Conservation (phyloP, 495 filamentous ascomycete genomes). For the Penicillium mononematosum region DNA sequence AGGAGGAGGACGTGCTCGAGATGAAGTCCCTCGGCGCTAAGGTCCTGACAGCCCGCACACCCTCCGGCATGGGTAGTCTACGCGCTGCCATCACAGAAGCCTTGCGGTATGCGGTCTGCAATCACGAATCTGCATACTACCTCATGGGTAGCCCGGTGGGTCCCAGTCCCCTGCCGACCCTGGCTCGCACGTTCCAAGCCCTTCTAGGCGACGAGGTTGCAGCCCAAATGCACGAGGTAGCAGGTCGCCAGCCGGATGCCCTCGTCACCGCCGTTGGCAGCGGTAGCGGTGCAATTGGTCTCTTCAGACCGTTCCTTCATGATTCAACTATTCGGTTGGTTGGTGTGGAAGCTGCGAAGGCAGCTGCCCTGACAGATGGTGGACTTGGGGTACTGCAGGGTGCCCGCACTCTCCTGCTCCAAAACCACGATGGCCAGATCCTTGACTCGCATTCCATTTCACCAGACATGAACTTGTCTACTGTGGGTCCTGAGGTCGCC, state of each 20-base stretch:
- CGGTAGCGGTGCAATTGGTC: constrained; percentile 30
- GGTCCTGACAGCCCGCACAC: constrained; percentile 27
- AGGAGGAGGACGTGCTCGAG: constrained; percentile 29
- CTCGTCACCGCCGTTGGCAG: constrained; percentile 32
- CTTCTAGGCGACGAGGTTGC: constrained; percentile 37
- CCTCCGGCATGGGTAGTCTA: constrained; percentile 31
- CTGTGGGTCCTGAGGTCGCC: constrained; percentile 35
- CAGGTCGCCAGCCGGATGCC: constrained; percentile 28
- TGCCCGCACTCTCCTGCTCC: constrained; percentile 32
- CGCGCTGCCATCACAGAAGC: constrained; percentile 38
- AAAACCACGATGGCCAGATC: constrained; percentile 35
- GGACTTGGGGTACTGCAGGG: constrained; percentile 35
- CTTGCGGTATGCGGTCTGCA: constrained; percentile 33
- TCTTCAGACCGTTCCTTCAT: constrained; percentile 34
- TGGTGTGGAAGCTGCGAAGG: constrained; percentile 29
- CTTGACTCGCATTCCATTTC: constrained; percentile 33
- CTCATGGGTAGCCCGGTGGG: constrained; percentile 37
- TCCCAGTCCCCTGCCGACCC: constrained; percentile 30
- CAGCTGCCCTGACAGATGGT: constrained; percentile 30
- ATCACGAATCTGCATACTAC: constrained; percentile 33
- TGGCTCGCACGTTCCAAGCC: constrained; percentile 36
- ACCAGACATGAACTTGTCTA: constrained; percentile 36
- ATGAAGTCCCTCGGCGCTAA: constrained; percentile 35
- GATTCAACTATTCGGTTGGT: constrained; percentile 20
- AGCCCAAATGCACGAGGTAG: constrained; percentile 24